Evolutionary conservation across 768 basidiomycete genomes (phyloP).

Genomic region (Mycena belliarum): DNA sequence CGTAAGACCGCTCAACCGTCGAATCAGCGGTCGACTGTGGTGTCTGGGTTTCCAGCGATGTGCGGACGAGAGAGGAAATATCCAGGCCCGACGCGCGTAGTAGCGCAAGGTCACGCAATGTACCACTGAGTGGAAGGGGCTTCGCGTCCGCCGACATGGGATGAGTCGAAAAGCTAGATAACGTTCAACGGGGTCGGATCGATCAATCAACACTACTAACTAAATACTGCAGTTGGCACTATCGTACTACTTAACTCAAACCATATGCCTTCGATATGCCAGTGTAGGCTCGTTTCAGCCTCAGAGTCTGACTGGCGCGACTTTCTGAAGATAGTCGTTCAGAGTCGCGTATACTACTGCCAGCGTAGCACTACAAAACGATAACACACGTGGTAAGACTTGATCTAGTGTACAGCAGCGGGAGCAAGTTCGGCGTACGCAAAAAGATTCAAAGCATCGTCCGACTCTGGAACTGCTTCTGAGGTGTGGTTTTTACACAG

Average conservation of each 20-base stretch:
- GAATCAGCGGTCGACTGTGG: constrained; percentile 24
- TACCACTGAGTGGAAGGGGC: constrained; percentile 58
- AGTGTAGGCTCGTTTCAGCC: too few species aligned
- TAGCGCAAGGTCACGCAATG: constrained; percentile 72
- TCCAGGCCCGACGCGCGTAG: constrained; percentile 58
- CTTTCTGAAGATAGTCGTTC: too few species aligned
- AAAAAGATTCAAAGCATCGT: constrained; percentile 54
- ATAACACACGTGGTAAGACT: too few species aligned
- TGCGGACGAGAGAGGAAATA: constrained; percentile 30
- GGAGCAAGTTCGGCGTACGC: constrained; percentile 25
- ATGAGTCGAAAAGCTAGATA: too few species aligned
- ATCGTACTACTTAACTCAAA: too few species aligned
- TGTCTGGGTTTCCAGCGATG: constrained; percentile 3
- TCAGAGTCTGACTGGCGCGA: too few species aligned
- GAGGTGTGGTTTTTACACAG: background rate
- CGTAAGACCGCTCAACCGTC: constrained; percentile 54
- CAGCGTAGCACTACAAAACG: constrained; percentile 1
- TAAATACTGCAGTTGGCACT: too few species aligned
- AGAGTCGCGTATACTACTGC: too few species aligned
- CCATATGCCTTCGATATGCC: too few species aligned
- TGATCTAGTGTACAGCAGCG: constrained; percentile 5
- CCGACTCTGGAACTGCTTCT: constrained; percentile 33
- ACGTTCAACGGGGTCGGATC: too few species aligned
- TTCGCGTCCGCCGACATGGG: constrained; percentile 36
- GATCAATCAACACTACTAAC: too few species aligned